Conservation (phyloP, 495 filamentous ascomycete species). For the Umbilicaria muhlenbergii region DNA sequence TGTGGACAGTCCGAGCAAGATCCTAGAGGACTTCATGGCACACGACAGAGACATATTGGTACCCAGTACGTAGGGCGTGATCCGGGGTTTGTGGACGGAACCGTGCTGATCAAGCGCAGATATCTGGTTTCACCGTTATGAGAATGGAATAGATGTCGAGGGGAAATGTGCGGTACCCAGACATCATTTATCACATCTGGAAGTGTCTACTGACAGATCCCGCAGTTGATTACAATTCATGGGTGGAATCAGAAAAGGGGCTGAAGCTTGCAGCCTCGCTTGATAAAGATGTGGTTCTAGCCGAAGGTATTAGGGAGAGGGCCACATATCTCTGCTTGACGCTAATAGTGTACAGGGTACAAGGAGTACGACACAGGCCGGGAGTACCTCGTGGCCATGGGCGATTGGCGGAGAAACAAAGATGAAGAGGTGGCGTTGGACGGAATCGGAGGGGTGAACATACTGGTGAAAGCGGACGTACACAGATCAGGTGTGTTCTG, state of each 20-base stretch:
- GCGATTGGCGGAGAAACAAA: slow-evolving; percentile 81
- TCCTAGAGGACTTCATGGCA: slow-evolving; percentile 88
- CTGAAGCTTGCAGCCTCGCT: slow-evolving; percentile 54
- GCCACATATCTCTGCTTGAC: background rate
- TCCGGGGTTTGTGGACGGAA: background rate
- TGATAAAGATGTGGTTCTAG: slow-evolving; percentile 66
- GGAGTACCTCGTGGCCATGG: slow-evolving; percentile 72
- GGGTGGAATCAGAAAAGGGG: slow-evolving; percentile 83
- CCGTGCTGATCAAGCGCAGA: slow-evolving; percentile 37
- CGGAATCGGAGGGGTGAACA: slow-evolving; percentile 93
- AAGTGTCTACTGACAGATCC: slow-evolving; percentile 8
- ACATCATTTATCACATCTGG: background rate
- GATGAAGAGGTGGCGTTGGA: slow-evolving; percentile 83
- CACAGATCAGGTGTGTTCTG: slow-evolving; percentile 65
- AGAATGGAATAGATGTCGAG: slow-evolving; percentile 72
- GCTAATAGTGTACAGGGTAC: slow-evolving; percentile 43
- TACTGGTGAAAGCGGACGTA: slow-evolving; percentile 93
- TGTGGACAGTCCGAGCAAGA: slow-evolving; percentile 68
- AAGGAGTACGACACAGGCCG: slow-evolving; percentile 83
- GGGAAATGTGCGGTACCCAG: slow-evolving; percentile 58
- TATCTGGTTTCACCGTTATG: slow-evolving; percentile 95
- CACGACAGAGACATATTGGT: slow-evolving; percentile 89
- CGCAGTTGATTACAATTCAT: slow-evolving; percentile 95
- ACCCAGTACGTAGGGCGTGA: slow-evolving; percentile 53
- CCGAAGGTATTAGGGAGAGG: slow-evolving; percentile 45